Evolutionary conservation across 352 stramenopile genomes (phyloP), one percentile per base, ranked within the genome.

Genomic region (Globisporangium radiosum): DNA sequence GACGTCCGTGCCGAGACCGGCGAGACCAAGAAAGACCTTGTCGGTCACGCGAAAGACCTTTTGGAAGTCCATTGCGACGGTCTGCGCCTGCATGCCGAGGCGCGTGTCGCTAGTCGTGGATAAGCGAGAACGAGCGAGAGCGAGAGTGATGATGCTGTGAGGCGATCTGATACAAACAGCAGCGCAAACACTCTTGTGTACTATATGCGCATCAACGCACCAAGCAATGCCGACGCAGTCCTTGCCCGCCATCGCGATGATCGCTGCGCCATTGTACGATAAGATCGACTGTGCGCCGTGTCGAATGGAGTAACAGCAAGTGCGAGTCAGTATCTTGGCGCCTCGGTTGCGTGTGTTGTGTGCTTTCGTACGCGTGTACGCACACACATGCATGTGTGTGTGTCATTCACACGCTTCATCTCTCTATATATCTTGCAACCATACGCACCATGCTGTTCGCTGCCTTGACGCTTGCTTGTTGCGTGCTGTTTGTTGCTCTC

Each of bases 221-320:
- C 87, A 94, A 49, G 96, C 97, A 66, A 99, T 99, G 37, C 90
- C 97, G 39, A 99, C 96, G 73, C 97, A 99, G 76, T 99, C 93
- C 73, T 99, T 99, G 62, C 97, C 97, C 33, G 95, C 89, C 97
- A 99, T 99, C 62, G 95, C 97, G 69, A 99, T 97, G 62, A 99
- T 98, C 54, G 97, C 97, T 54, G 90, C 91, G 64, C 97, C 97
- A 76, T 99, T 99, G 81, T 99, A 99, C 71, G 97, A 96, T 59
- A 96, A 71, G 57, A 96, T 95, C 61, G 78, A 89, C 81, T 91
- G 42, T 14, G 43, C 7, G 47, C 19, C 15, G 36, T 45, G 33
- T 13, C 14, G 36, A 13, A 39, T 8, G 11, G 3, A 59, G 9
- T 17, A 0, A 56, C 52, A 48, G 25, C 25, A 33, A 33, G 25